Conservation (phyloP, 2,329 filamentous ascomycete species). For the Lasiodiplodia gonubiensis region DNA sequence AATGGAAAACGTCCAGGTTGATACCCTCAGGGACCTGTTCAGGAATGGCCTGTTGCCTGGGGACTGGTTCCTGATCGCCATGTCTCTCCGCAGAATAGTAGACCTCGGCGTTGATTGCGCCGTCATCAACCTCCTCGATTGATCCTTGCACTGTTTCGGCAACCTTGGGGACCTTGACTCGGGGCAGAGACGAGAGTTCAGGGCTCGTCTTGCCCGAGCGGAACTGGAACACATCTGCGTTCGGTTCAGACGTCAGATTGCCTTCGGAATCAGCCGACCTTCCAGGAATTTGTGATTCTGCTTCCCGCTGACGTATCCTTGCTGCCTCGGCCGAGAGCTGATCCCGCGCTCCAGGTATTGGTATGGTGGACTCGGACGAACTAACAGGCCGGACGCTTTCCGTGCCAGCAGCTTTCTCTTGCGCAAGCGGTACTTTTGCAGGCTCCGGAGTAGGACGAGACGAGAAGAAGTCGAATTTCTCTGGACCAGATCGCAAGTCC, state of each 20-base stretch:
- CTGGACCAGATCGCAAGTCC: conserved; percentile 35
- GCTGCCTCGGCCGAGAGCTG: conserved; percentile 50
- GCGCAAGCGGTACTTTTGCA: conserved; percentile 44
- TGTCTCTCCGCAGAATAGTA: conserved; percentile 51
- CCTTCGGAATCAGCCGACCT: conserved; percentile 50
- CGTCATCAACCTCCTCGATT: conserved; percentile 48
- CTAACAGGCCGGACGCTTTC: conserved; percentile 45
- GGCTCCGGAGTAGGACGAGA: conserved; percentile 42
- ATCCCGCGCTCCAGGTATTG: conserved; percentile 36
- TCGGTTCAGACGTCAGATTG: conserved; percentile 47
- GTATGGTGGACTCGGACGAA: conserved; percentile 51
- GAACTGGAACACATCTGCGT: conserved; percentile 63
- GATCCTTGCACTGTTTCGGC: conserved; percentile 54
- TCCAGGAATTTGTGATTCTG: conserved; percentile 60
- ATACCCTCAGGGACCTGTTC: conserved; percentile 60
- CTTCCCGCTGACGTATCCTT: conserved; percentile 53
- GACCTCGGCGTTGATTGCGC: conserved; percentile 61
- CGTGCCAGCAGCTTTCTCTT: conserved; percentile 31
- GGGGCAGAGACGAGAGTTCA: conserved; percentile 59
- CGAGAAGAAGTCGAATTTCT: conserved; percentile 44
- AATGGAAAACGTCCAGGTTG: conserved; percentile 67
- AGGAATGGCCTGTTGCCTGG: conserved; percentile 39
- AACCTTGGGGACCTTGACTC: conserved; percentile 61
- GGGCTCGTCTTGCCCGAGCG: conserved; percentile 55
- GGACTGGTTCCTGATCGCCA: conserved; percentile 36